Conservation (phyloP, 2,329 filamentous ascomycete species). For the Aspergillus fijiensis region DNA sequence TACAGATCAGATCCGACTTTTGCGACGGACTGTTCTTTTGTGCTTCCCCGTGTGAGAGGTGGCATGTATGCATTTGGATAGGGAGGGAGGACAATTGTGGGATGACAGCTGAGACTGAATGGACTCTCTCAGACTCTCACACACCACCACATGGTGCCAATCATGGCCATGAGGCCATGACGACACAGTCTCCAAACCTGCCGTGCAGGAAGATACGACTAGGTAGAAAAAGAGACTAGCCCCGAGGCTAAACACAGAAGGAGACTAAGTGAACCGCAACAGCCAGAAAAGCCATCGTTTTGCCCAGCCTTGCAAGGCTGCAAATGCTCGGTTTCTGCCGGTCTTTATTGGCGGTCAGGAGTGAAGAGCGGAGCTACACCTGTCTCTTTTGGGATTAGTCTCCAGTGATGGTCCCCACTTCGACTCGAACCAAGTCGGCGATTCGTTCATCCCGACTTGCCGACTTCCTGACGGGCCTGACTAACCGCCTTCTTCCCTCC, state of each 20-base stretch:
- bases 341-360: conserved; percentile 1
- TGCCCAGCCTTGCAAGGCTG: conserved; percentile 26
- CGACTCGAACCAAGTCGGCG: not conserved
- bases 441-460: not conserved
- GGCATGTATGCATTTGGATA: not conserved
- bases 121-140: not conserved
- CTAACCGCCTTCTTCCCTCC: too few relatives aligned
- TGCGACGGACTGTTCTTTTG: too few relatives aligned
- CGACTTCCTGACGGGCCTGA: not conserved
- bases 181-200: not conserved
- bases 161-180: conserved; percentile 2
- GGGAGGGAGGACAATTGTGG: not conserved
- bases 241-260: not conserved
- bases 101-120: conserved; percentile 7
- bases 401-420: not conserved
- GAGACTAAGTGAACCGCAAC: conserved; percentile 2
- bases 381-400: not conserved
- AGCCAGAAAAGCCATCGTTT: conserved; percentile 2
- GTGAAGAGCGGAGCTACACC: not conserved
- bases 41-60: not conserved
- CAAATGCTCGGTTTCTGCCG: conserved; percentile 9
- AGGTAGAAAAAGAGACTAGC: not conserved
- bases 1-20: too few relatives aligned
- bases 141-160: conserved; percentile 12
- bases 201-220: too few relatives aligned